Conservation (phyloP, 2,329 filamentous ascomycete species). For the Tolypocladium amazonense region DNA sequence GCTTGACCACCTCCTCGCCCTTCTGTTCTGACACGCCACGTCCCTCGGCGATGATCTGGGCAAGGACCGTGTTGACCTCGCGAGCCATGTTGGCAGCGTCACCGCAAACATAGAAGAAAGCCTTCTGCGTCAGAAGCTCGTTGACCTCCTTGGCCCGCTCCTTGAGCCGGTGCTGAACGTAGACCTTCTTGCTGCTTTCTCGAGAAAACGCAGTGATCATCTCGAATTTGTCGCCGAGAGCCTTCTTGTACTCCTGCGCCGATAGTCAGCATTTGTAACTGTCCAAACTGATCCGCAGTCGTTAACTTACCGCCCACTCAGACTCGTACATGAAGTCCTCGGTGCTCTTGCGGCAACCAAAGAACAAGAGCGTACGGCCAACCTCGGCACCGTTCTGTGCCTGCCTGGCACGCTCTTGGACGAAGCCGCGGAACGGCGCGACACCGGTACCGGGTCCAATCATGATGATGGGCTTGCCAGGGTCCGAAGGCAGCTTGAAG, state of each 20-base stretch:
- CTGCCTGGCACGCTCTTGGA: slow-evolving; percentile 84
- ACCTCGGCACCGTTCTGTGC: slow-evolving; percentile 72
- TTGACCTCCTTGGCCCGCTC: slow-evolving; percentile 78
- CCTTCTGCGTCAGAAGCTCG: slow-evolving; percentile 73
- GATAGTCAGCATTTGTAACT: not conserved
- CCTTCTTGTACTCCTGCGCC: slow-evolving; percentile 66
- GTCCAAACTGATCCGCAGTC: not conserved
- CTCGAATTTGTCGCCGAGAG: slow-evolving; percentile 79
- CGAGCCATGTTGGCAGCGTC: slow-evolving; percentile 96
- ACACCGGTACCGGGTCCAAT: slow-evolving; percentile 94
- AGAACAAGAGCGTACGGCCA: slow-evolving; percentile 84
- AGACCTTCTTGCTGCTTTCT: slow-evolving; percentile 78
- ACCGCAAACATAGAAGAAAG: slow-evolving; percentile 96
- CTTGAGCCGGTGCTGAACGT: slow-evolving; percentile 87
- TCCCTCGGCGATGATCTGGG: slow-evolving; percentile 76
- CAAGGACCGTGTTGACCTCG: slow-evolving; percentile 81
- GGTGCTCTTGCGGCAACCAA: slow-evolving; percentile 76
- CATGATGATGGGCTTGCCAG: slow-evolving; percentile 89
- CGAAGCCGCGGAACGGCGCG: slow-evolving; percentile 88
- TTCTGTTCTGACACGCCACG: slow-evolving; percentile 74
- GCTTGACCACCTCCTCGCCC: slow-evolving; percentile 93
- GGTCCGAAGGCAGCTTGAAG: slow-evolving; percentile 96
- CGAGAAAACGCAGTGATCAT: slow-evolving; percentile 94
- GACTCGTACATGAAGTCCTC: slow-evolving; percentile 90
- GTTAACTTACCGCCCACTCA: slow-evolving; percentile 75